Base-by-base conservation (phyloP, 495 filamentous ascomycete species). In the Tuber indicum region DNA sequence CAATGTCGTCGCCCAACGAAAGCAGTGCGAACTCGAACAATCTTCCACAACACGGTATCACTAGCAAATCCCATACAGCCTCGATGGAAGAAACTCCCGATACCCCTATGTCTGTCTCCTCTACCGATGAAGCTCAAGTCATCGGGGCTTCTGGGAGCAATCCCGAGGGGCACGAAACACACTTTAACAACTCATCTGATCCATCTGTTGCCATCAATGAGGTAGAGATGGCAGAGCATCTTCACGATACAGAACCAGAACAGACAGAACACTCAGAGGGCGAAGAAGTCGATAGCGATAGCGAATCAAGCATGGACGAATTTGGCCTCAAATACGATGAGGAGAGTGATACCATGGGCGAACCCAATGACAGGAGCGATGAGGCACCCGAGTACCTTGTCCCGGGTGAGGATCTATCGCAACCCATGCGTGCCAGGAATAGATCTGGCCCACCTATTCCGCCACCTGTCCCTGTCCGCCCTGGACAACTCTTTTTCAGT, bases 401-500 rank as follows among this genome's bases (percentile, higher is more conserved):
- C 12, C 14, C 14, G 26, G 17, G 16, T 0, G 58, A 17, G 0
- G 26, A 16, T 14, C 14, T 16, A 7, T 14, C 32, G 2, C 26
- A 66, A 7, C 58, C 58, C 0, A 66, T 66, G 58, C 26, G 58
- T 1, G 58, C 58, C 0, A 16, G 58, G 26, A 66, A 66, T 19
- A 66, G 58, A 36, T 66, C 58, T 8, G 58, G 58, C 7, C 58
- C 58, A 7, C 58, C 58, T 66, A 66, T 66, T 32, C 58, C 58
- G 19, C 58, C 58, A 3, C 58, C 58, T 1, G 58, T 36, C 2
- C 58, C 58, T 46, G 49, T 80, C 42, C 71, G 49, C 39, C 73
- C 73, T 16, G 78, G 78, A 1, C 77, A 76, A 36, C 79, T 79
- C 26, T 79, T 75, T 66, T 80, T 79, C 58, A 75, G 77, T 0